Base-by-base conservation (phyloP, 441 rosid species). In the Populus hybrid region DNA sequence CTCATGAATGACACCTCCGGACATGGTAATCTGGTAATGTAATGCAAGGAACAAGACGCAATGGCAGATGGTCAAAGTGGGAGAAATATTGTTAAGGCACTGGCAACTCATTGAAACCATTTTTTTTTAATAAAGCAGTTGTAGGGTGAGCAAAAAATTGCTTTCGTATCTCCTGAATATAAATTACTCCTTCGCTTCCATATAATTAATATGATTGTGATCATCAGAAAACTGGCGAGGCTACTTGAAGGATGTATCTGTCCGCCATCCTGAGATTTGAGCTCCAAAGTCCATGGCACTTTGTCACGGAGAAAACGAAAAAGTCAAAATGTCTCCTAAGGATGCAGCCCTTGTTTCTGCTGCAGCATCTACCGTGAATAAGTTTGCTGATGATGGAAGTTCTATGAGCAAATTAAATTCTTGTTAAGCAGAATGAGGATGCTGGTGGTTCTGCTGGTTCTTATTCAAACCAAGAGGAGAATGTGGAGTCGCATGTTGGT, bases 241-340 rank as follows among this genome's bases (percentile, higher is more conserved):
- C 65, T 89, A 91, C 85, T 84, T 89, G 85, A 88, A 83, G 77
- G 92, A 82, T 82, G 90, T 88, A 67, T 87, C 96, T 70, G 64
- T 74, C 40, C 83, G 83, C 5, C 89, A 84, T 85, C 84, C 86
- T 81, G 86, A 83, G 64, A 86, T 95, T 90, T 89, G 85, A 82
- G 86, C 90, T 63, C 98, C 99, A 11, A 92, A 82, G 86, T 81
- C 35, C 88, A 72, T 71, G 88, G 87, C 77, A 86, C 90, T 5
- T 87, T 92, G 74, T 89, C 95, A 0, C 91, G 99, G 99, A 85
- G 96, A 76, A 95, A 88, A 74, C 87, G 71, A 65, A 91, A 85
- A 78, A 70, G 80, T 71, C 89, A 84, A 66, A 76, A 77, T 75
- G 76, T 79, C 87, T 81, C 65, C 86, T 7, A 81, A 85, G 81